Evolutionary conservation across 2,329 filamentous ascomycete genomes (phyloP).

Genomic region (Rachicladosporium sp.): DNA sequence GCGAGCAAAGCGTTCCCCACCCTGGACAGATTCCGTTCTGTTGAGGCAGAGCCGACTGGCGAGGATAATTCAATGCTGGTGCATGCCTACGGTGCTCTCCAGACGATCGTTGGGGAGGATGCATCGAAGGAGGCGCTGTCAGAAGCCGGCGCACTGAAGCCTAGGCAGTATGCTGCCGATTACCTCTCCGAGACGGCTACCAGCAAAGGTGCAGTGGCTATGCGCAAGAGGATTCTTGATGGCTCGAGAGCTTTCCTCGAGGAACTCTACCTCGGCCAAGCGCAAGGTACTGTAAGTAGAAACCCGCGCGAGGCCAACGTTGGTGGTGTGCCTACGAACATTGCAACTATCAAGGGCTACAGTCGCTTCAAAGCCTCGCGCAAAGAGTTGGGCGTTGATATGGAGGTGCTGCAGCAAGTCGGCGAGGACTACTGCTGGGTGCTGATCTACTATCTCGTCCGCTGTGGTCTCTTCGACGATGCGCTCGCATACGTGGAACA

Average conservation of each 20-base stretch:
- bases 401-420: slow-evolving; percentile 60
- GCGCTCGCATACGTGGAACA: slow-evolving; percentile 76
- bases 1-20: slow-evolving; percentile 58
- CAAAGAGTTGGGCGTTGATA: slow-evolving; percentile 71
- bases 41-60: slow-evolving; percentile 59
- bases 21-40: slow-evolving; percentile 60
- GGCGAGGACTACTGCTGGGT: slow-evolving; percentile 77
- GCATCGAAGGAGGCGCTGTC: slow-evolving; percentile 45
- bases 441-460: slow-evolving; percentile 79
- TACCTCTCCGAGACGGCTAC: slow-evolving; percentile 66
- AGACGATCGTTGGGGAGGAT: slow-evolving; percentile 65
- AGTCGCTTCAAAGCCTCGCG: slow-evolving; percentile 68
- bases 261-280: slow-evolving; percentile 62
- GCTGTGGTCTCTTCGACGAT: slow-evolving; percentile 72
- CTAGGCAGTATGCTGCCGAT: slow-evolving; percentile 61
- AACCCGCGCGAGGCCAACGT: slow-evolving; percentile 81
- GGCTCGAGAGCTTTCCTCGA: slow-evolving; percentile 74
- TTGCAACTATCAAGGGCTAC: slow-evolving; percentile 87
- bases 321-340: slow-evolving; percentile 74
- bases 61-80: slow-evolving; percentile 51
- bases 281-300: slow-evolving; percentile 66
- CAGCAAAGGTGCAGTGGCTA: slow-evolving; percentile 49
- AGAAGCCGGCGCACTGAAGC: slow-evolving; percentile 53
- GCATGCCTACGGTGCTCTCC: slow-evolving; percentile 71
- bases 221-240: slow-evolving; percentile 67